Evolutionary conservation across 1,284 basidiomycete species (phyloP), one percentile per base, ranked within the genome.

Genomic region (Ustilago esculenta): DNA sequence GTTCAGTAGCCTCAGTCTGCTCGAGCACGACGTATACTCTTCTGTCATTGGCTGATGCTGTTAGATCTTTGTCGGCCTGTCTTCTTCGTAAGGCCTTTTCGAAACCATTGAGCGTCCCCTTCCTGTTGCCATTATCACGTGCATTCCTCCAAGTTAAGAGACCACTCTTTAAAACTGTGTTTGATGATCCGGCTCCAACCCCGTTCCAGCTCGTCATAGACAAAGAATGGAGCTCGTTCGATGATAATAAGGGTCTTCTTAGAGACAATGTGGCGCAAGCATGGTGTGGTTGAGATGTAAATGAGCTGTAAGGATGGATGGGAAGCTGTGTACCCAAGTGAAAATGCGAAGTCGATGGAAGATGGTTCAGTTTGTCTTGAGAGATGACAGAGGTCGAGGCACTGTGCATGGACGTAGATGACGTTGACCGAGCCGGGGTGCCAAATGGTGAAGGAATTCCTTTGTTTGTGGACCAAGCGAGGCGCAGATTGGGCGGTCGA

Each of bases 401-500:
- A n/a, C n/a, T n/a, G n/a, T n/a, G n/a, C n/a, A n/a, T n/a, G n/a
- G n/a, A n/a, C n/a, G n/a, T n/a, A n/a, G n/a, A n/a, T n/a, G n/a
- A n/a, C n/a, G n/a, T n/a, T n/a, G n/a, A n/a, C n/a, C n/a, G n/a
- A n/a, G n/a, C n/a, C n/a, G n/a, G n/a, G n/a, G 20, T 10, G 18
- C 5, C 15, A 23, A 17, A 32, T 9, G 50, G 25, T 2, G 46
- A 44, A 11, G 34, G 10, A 1, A 35, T 24, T 9, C 33, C 39
- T 35, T 52, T 55, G 20, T 36, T 51, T 14, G 47, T 30, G 0
- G 59, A 47, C 53, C 47, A 56, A 8, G 43, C 52, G 15, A 63
- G 59, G n/a, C 56, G 52, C 17, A 63, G 39, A 18, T 56, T 56
- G 29, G 59, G 52, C 3, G 59, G 59, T 34, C 59, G 59, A 14